These are phyloP conservation scores for Glomus cerebriforme DNA, from an alignment of 192 early-diverging fungal genomes.

Conservation along the genomic window DNA sequence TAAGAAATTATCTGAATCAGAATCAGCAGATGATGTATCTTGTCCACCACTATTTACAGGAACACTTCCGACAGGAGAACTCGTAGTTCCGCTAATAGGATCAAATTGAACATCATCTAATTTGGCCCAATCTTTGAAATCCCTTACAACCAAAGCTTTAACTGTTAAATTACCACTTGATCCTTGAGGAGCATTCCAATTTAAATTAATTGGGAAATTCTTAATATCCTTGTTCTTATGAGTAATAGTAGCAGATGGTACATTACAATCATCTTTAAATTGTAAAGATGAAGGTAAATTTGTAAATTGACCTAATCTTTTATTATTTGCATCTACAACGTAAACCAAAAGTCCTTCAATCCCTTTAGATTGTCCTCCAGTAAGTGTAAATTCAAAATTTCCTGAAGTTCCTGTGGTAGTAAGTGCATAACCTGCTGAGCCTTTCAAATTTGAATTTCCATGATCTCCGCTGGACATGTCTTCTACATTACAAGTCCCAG, in stretches of 20 bases:
- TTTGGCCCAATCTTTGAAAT: neutral
- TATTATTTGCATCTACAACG: neutral
- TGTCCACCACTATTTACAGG: neutral
- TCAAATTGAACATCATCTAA: neutral
- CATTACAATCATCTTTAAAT: neutral
- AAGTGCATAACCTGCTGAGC: neutral
- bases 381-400: neutral
- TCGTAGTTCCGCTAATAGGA: neutral
- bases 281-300: neutral
- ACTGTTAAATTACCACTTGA: slow-evolving; percentile 6
- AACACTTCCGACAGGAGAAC: neutral
- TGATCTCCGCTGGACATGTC: neutral
- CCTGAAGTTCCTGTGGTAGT: neutral
- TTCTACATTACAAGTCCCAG: slow-evolving; percentile 20
- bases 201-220: neutral
- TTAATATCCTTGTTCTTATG: neutral
- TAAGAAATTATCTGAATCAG: neutral
- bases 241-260: neutral
- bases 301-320: neutral
- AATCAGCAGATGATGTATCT: too few relatives aligned
- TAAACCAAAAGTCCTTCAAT: slow-evolving; percentile 12
- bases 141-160: neutral
- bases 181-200: neutral
- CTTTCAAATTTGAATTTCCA: neutral
- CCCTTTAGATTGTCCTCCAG: too few relatives aligned